A percentile compares a stretch with the other conserved stretches of the same genome.
Evolutionary conservation across 345 rosid genomes (phyloP).

Genomic region (Barbarea vulgaris): DNA sequence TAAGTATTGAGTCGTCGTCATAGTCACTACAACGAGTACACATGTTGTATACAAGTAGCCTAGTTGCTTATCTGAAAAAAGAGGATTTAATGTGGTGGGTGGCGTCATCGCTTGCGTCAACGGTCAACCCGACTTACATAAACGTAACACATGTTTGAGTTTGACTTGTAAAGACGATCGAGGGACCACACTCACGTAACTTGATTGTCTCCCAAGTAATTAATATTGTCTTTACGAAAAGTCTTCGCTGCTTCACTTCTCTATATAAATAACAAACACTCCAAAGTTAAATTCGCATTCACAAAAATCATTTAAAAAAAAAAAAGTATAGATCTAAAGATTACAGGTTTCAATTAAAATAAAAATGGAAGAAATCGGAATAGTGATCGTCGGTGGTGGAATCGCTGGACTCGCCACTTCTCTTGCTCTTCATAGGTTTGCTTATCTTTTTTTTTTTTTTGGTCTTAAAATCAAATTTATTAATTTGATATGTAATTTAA

Average conservation of each 20-base stretch:
- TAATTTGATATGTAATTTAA: neutral
- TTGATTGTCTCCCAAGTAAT: conserved; percentile 34
- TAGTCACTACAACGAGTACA: neutral
- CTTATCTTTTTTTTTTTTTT: neutral
- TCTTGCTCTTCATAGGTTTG: conserved; percentile 58
- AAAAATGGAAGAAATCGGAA: conserved; percentile 41
- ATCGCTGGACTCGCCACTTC: conserved; percentile 65
- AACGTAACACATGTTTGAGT: conserved; percentile 31
- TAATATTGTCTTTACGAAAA: conserved; percentile 20
- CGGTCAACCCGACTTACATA: conserved; percentile 22
- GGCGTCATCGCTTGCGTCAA: conserved; percentile 38
- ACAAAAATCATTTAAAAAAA: neutral
- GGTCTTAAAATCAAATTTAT: neutral
- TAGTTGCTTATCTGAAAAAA: neutral
- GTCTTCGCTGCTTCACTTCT: conserved; percentile 20
- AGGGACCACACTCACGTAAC: neutral
- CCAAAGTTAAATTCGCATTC: neutral
- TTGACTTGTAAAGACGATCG: conserved; percentile 22
- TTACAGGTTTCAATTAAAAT: neutral
- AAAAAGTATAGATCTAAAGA: conserved; percentile 5
- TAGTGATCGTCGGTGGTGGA: conserved; percentile 63
- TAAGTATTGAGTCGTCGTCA: neutral
- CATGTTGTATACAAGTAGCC: neutral
- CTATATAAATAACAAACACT: neutral
- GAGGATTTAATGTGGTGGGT: neutral